Evolutionary conservation across 306 rosid genomes (phyloP).

Genomic region (Trichosanthes cucumerina): DNA sequence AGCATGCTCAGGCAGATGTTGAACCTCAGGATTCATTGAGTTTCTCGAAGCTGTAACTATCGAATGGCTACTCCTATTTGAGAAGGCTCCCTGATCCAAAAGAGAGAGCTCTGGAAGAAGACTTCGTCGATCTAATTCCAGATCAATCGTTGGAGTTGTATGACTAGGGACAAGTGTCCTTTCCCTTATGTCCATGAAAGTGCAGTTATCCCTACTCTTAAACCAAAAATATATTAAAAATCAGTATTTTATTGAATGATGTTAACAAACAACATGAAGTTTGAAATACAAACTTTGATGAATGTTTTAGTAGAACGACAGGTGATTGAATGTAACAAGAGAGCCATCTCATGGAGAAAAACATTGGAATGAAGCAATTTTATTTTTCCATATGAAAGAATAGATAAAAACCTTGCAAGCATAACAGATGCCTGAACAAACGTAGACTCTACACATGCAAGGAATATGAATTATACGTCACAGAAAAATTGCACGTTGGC

Average conservation of each 20-base stretch:
- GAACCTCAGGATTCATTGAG: conserved; percentile 26
- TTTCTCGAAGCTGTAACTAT: conserved; percentile 46
- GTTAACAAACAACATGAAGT: not conserved
- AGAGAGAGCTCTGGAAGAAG: conserved; percentile 2
- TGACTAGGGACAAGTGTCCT: not conserved
- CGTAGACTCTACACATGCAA: not conserved
- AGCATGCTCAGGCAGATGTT: conserved; percentile 45
- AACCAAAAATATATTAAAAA: not conserved
- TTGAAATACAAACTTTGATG: not conserved
- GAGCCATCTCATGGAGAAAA: not conserved
- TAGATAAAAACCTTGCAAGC: not conserved
- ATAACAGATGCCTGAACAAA: not conserved
- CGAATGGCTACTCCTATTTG: conserved; percentile 23
- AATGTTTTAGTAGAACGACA: not conserved
- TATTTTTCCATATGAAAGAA: not conserved
- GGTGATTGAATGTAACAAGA: not conserved
- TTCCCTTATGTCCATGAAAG: conserved; percentile 1
- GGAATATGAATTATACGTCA: not conserved
- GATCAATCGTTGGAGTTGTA: not conserved
- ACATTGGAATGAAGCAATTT: not conserved
- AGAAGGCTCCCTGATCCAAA: not conserved
- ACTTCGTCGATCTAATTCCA: not conserved
- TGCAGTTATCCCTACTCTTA: not conserved
- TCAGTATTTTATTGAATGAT: not conserved
- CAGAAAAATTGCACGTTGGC: not conserved